Evolutionary conservation across 1,284 basidiomycete genomes (phyloP).

Genomic region (Sanghuangporus baumii): DNA sequence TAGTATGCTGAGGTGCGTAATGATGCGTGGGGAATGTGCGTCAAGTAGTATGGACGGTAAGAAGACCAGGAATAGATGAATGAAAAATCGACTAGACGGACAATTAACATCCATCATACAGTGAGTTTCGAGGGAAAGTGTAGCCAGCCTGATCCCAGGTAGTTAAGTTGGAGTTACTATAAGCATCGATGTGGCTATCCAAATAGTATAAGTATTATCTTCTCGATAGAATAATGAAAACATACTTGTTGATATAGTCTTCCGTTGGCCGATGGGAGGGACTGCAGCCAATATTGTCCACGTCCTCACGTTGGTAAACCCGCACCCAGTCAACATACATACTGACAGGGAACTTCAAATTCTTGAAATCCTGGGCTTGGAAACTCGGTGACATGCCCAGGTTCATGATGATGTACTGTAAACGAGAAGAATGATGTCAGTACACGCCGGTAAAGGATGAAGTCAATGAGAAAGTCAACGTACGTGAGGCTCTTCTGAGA

Average conservation of each 20-base stretch:
- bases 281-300: conserved; percentile 35
- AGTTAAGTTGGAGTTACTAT: conserved; percentile 67
- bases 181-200: conserved; percentile 58
- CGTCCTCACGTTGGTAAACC: conserved; percentile 35
- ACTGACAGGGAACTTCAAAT: conserved; percentile 33
- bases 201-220: conserved; percentile 5
- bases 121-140: conserved; percentile 62
- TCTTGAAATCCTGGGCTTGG: conserved; percentile 34
- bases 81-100: neutral
- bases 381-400: conserved; percentile 37
- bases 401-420: conserved; percentile 40
- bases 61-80: neutral
- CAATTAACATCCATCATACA: conserved; percentile 47
- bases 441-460: neutral
- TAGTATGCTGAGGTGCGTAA: neutral
- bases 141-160: conserved; percentile 68
- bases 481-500: conserved; percentile 51
- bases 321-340: conserved; percentile 41
- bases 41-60: neutral
- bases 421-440: neutral
- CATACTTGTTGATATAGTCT: conserved; percentile 51
- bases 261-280: conserved; percentile 36
- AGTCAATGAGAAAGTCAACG: neutral
- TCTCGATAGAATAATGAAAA: conserved; percentile 11
- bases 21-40: neutral